Evolutionary conservation across 2,329 filamentous ascomycete species (phyloP), one percentile per base, ranked within the genome.

Genomic region (Fusarium citri): DNA sequence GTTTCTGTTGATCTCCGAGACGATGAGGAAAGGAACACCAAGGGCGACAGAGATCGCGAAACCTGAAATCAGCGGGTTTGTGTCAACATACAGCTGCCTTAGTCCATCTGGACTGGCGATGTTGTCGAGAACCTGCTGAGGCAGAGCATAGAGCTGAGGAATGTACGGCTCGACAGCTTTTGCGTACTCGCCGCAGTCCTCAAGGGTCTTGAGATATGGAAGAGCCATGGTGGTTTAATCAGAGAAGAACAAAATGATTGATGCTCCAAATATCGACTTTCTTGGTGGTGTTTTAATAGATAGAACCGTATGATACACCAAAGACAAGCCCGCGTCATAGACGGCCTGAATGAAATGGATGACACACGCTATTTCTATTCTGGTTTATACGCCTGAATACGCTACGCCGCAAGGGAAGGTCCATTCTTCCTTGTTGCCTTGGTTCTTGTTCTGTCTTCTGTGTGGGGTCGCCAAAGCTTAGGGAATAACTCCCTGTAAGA

Each of bases 1-100:
- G 80, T 99, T 99, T 76, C 87, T 88, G 81, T 97, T 98, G 82
- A 94, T 81, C 80, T 98, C 95, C 2, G 94, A 93, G 8, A 89
- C 83, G 31, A 95, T 76, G 25, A 97, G 83, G 74, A 97, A 92
- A 28, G 96, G 76, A 8, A 86, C 86, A 2, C 89, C 89, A n/a
- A 97, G 79, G 42, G 89, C 85, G 20, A 97, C 73, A 5, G 92
- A 91, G 55, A 93, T 87, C 0, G 89, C 91, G 69, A 97, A 86
- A 5, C 89, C 92, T 1, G 88, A 90, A 28, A 97, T 85, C 43
- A 97, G 83, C 0, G 96, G 96, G 78, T 99, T 98, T 20, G 95
- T 98, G 49, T 89, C 85, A 58, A 92, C 79, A 76, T 98, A 99
- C 60, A 97, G 82, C 48, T 89, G 83, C 73, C 89, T 85, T 57